Evolutionary conservation across 352 stramenopile genomes (phyloP), one percentile per base, ranked within the genome.

Genomic region (Globisporangium paddicum): DNA sequence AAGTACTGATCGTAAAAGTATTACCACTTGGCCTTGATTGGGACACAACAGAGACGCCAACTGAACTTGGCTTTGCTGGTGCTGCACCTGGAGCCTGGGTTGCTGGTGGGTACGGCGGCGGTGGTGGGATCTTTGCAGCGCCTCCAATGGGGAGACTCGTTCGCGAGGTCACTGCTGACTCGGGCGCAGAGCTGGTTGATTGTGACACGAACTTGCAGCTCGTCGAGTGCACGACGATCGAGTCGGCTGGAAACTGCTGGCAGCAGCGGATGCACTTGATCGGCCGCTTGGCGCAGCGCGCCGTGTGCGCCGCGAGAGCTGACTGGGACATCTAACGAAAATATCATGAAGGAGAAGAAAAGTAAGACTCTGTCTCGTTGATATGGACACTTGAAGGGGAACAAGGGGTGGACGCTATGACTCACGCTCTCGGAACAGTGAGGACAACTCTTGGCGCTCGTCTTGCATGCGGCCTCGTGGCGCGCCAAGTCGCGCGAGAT

Each of bases 251-350:
- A 49, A 90, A 90, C 35, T 87, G 69, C 50, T 93, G 76, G 32
- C 75, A 88, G 60, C 83, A 93, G 19, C 83, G 83, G 67, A 90
- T 90, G 44, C 83, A 90, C 57, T 93, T 93, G 60, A 93, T 90
- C 3, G 81, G 81, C 2, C 83, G 77, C 63, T 90, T 90, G 9
- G 77, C 68, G 26, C 83, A 93, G 30, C 81, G 76, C 42, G 69
- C 68, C 19, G 74, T 75, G 60, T 92, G 82, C 0, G 64, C 60
- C 1, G 66, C 53, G 35, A 89, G 62, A 16, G 69, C 64, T 9
- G 77, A 69, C 40, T 74, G 77, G 0, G 76, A 56, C 73, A 89
- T 84, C 82, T 92, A 54, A 6, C 25, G n/a, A 41, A 10, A 6
- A 37, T 21, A 40, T 16, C 28, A n/a, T n/a, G n/a, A n/a, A n/a